These are phyloP conservation scores for Kalanchoe fedtschenkoi DNA, from an alignment of 164 flowering plant species.

Conservation along the genomic window DNA sequence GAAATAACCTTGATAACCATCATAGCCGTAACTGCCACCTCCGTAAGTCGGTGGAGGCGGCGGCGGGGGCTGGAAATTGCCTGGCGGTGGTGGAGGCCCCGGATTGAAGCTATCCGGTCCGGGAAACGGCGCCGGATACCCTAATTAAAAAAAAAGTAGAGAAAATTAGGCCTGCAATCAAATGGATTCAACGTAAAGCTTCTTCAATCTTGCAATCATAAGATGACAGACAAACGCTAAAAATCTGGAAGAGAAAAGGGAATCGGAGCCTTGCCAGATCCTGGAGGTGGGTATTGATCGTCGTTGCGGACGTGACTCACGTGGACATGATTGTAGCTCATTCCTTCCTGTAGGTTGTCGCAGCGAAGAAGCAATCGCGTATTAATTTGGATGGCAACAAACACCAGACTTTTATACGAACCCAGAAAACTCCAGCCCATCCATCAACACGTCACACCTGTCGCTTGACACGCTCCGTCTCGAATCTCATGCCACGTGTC, in stretches of 20 bases:
- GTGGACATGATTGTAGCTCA: slow-evolving; percentile 5
- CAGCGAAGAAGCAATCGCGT: neutral
- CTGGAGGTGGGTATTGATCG: neutral
- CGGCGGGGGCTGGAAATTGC: neutral
- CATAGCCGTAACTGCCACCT: slow-evolving; percentile 13
- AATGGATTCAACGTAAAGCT: neutral
- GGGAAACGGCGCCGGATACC: slow-evolving; percentile 13
- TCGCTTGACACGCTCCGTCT: neutral
- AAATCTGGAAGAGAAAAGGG: neutral
- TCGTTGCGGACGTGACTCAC: slow-evolving; percentile 5
- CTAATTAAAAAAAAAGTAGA: slow-evolving; percentile 5
- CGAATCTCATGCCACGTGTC: neutral
- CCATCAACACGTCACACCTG: neutral
- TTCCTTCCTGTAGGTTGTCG: neutral
- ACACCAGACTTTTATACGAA: no score
- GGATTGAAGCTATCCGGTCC: slow-evolving; percentile 6
- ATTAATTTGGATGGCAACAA: slow-evolving; percentile 1
- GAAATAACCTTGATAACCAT: slow-evolving; percentile 35
- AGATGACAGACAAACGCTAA: neutral
- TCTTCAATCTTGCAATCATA: neutral
- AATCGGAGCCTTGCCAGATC: slow-evolving; percentile 1
- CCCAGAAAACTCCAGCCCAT: neutral
- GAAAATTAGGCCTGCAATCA: neutral
- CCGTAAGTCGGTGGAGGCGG: slow-evolving; percentile 12
- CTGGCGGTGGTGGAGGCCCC: slow-evolving; percentile 9